phyloP scores from a whole-genome alignment of 768 basidiomycete genomes.

The Mrakia gelida region DNA sequence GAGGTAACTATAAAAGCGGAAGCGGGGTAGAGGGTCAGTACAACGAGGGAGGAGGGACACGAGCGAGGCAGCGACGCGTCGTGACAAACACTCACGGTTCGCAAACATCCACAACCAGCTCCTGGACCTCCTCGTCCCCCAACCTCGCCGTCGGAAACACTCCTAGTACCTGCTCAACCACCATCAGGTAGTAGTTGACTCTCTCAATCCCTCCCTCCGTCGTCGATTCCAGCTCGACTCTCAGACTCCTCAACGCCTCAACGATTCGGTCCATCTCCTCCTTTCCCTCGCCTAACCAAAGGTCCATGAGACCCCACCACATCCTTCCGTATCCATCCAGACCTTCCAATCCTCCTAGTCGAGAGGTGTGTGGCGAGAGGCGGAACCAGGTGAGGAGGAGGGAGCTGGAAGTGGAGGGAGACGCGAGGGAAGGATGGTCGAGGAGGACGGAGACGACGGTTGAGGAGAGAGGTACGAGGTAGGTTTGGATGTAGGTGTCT shows the following conservation, averaged over 20 bases:
- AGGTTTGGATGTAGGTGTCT: slow-evolving; percentile 3
- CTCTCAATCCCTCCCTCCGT: slow-evolving; percentile 34
- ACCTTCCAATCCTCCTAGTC: slow-evolving; percentile 36
- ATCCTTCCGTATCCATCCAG: slow-evolving; percentile 39
- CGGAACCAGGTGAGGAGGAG: slow-evolving; percentile 20
- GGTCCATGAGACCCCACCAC: slow-evolving; percentile 42
- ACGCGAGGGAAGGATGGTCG: background rate
- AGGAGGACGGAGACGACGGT: background rate
- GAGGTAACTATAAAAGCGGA: background rate
- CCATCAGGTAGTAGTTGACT: slow-evolving; percentile 38
- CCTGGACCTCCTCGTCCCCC: background rate
- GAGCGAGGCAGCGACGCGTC: too few relatives aligned
- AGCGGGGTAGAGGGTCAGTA: background rate
- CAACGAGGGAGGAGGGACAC: too few relatives aligned
- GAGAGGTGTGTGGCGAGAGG: slow-evolving; percentile 37
- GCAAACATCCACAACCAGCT: background rate
- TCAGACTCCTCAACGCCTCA: background rate
- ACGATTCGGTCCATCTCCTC: background rate
- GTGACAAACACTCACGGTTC: background rate
- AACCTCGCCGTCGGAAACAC: background rate
- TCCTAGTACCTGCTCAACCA: slow-evolving; percentile 32
- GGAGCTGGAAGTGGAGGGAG: background rate
- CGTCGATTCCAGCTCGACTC: background rate
- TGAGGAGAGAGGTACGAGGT: slow-evolving; percentile 4
- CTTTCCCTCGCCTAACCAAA: slow-evolving; percentile 9